Evolutionary conservation across 345 rosid genomes (phyloP), one percentile per base, ranked within the genome.

Genomic region (Eucalyptus rudis): DNA sequence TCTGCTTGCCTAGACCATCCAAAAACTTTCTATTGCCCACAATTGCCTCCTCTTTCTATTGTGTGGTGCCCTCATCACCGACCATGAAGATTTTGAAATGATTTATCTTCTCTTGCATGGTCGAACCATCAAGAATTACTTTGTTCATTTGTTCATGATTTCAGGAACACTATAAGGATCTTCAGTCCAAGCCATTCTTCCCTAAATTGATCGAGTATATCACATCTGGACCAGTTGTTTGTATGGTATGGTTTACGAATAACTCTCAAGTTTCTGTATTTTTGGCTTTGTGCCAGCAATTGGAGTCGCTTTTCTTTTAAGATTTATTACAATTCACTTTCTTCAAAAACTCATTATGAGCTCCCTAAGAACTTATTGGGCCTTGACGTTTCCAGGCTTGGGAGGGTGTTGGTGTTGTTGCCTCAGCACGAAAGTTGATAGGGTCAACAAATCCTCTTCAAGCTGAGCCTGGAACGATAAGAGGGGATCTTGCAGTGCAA

Each of bases 341-440:
- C 71, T 87, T 88, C 83, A 20, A 86, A 49, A 87, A 86, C 62
- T 66, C 76, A 79, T 27, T 54, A 36, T 71, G 49, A 49, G 89
- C 84, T 76, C 47, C 84, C 84, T 76, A 40, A 20, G 47, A 76
- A 76, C 15, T 76, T 40, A 54, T 66, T 88, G 90, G 86, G 80
- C 43, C 85, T 86, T 90, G 85, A 56, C 25, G 58, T 91, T 86
- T 64, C 31, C 89, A 97, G 99, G 98, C 96, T 62, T 97, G 99
- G 99, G 97, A 97, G 92, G 99, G 99, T 90, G 95, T 95, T 88
- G 98, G 99, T 83, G 95, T 96, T 87, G 99, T 98, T 86, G 99
- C 98, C 87, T 96, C 99, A 6, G 98, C 98, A 79, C 95, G 99
- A 71, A 98, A 96, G 92, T 90, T 98, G 31, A 98, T 98, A 87